These are phyloP conservation scores for Pestalotiopsis sp. DNA, from an alignment of 2,329 filamentous ascomycete genomes.

Conservation along the genomic window DNA sequence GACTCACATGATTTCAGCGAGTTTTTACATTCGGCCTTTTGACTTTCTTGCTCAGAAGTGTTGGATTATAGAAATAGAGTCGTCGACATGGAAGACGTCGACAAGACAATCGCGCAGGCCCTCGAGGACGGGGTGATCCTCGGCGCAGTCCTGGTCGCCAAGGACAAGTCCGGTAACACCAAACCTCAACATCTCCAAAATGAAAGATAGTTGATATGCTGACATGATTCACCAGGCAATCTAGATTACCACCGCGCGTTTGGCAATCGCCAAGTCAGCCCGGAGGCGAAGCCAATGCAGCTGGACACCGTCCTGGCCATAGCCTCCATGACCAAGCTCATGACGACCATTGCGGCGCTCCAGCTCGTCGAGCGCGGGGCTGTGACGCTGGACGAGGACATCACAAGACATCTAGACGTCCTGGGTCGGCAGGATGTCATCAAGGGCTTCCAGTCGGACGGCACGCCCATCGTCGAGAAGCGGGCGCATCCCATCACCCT, in stretches of 20 bases:
- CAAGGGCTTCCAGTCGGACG: conserved; percentile 41
- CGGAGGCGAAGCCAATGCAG: conserved; percentile 14
- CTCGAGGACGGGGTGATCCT: conserved; percentile 15
- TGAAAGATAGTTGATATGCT: not conserved
- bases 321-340: conserved; percentile 43
- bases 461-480: conserved; percentile 31
- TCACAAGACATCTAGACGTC: conserved; percentile 43
- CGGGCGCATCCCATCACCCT: conserved; percentile 42
- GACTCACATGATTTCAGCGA: not conserved
- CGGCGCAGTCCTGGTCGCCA: conserved; percentile 20
- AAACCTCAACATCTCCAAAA: not conserved
- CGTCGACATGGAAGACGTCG: conserved; percentile 17
- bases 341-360: conserved; percentile 47
- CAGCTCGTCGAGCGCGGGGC: conserved; percentile 50
- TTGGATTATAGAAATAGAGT: not conserved
- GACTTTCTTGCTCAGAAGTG: not conserved
- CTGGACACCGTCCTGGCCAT: conserved; percentile 34
- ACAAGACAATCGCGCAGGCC: conserved; percentile 16
- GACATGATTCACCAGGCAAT: conserved; percentile 13
- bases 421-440: conserved; percentile 46
- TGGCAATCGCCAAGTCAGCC: conserved; percentile 11
- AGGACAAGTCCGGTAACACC: conserved; percentile 17
- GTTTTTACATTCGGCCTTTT: not conserved
- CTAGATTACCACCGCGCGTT: conserved; percentile 20
- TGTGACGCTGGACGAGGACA: conserved; percentile 47